These are phyloP conservation scores for Aspergillus leporis DNA, from an alignment of 495 filamentous ascomycete species.

Conservation along the genomic window DNA sequence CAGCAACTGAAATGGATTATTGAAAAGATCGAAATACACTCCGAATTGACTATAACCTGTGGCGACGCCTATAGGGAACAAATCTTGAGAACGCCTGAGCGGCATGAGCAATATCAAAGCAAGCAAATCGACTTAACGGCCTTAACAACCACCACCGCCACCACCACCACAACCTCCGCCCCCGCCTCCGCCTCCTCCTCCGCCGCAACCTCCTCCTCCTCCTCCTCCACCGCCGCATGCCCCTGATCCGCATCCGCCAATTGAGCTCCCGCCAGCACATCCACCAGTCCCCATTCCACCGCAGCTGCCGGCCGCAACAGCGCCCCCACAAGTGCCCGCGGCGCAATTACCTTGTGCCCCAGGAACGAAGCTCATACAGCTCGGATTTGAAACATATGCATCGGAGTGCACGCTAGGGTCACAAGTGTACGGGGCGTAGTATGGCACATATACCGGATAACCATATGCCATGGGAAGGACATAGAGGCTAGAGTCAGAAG, in stretches of 20 bases:
- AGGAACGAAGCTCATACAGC: slow-evolving; percentile 41
- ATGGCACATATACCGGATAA: slow-evolving; percentile 52
- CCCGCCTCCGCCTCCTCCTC: too few relatives aligned
- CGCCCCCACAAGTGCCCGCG: slow-evolving; percentile 52
- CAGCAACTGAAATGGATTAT: too few relatives aligned
- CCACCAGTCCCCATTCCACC: slow-evolving; percentile 42
- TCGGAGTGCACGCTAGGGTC: slow-evolving; percentile 45
- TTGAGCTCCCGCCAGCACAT: slow-evolving; percentile 38
- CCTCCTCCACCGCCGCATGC: slow-evolving; percentile 32
- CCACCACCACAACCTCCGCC: too few relatives aligned
- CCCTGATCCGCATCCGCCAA: slow-evolving; percentile 35
- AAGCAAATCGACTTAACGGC: background rate
- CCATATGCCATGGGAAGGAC: slow-evolving; percentile 42
- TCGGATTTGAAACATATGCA: slow-evolving; percentile 45
- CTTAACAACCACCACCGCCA: slow-evolving; percentile 24
- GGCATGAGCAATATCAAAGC: background rate
- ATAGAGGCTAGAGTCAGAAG: slow-evolving; percentile 25
- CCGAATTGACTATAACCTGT: too few relatives aligned
- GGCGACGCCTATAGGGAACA: background rate
- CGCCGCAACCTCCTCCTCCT: slow-evolving; percentile 23
- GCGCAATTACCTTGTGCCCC: slow-evolving; percentile 49
- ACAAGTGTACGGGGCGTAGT: slow-evolving; percentile 52
- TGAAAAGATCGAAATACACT: too few relatives aligned
- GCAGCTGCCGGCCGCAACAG: slow-evolving; percentile 54
- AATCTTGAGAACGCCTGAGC: background rate